These are phyloP conservation scores for Moniliella sp. DNA, from an alignment of 1,284 basidiomycete genomes.

Conservation along the genomic window DNA sequence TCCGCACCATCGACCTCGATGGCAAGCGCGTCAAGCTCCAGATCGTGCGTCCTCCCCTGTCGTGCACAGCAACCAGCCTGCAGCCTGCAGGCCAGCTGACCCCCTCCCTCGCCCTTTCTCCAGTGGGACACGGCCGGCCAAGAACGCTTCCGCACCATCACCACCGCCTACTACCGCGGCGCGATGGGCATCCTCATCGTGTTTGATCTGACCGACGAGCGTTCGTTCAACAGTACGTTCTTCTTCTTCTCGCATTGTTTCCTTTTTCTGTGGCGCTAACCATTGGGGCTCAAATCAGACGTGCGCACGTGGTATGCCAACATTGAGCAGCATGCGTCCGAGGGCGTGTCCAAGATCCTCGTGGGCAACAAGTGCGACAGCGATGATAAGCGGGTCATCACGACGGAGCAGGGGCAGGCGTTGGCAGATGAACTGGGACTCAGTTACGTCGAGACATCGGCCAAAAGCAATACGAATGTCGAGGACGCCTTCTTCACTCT, in stretches of 20 bases:
- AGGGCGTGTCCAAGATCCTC: slow-evolving; percentile 83
- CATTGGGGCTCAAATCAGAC: too few species aligned
- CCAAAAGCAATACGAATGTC: slow-evolving; percentile 24
- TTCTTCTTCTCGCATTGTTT: too few species aligned
- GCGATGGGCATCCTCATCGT: slow-evolving; percentile 81
- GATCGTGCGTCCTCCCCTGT: too few species aligned
- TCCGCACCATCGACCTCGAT: slow-evolving; percentile 83
- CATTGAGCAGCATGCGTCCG: slow-evolving; percentile 94
- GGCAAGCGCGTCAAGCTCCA: slow-evolving; percentile 89
- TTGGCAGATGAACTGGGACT: slow-evolving; percentile 64
- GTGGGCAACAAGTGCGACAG: slow-evolving; percentile 84
- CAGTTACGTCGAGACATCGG: slow-evolving; percentile 55
- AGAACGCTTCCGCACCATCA: slow-evolving; percentile 50
- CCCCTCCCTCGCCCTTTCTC: too few species aligned
- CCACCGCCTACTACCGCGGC: slow-evolving; percentile 71
- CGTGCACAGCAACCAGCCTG: too few species aligned
- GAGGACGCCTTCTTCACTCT: slow-evolving; percentile 26
- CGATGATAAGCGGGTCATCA: slow-evolving; percentile 55
- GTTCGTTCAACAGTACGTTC: not conserved
- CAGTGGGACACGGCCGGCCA: slow-evolving; percentile 37
- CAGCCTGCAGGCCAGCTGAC: too few species aligned
- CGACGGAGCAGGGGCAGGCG: slow-evolving; percentile 52
- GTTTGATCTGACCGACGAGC: slow-evolving; percentile 9
- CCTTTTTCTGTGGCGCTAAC: not conserved
- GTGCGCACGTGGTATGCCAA: slow-evolving; percentile 96